These are phyloP conservation scores for Thelephora terrestris DNA, from an alignment of 1,284 basidiomycete genomes.

Conservation along the genomic window DNA sequence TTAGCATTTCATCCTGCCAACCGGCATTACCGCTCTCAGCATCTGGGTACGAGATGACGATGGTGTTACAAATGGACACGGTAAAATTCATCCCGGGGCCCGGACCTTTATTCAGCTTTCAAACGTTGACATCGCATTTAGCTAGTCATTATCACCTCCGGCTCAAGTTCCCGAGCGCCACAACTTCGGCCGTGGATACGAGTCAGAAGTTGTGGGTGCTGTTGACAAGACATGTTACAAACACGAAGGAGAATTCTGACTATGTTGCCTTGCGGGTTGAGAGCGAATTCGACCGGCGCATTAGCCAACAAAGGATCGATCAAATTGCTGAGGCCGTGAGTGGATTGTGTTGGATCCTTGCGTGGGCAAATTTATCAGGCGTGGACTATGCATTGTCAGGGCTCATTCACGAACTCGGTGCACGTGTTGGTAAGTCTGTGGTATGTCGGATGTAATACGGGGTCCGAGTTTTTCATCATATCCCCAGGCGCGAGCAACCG, in stretches of 20 bases:
- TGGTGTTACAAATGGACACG: background rate
- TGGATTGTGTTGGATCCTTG: slow-evolving; percentile 14
- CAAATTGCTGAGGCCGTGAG: background rate
- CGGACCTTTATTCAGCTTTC: background rate
- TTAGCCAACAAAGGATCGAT: slow-evolving; percentile 4
- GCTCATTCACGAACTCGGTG: slow-evolving; percentile 70
- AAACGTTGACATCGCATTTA: slow-evolving; percentile 4
- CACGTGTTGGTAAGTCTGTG: slow-evolving; percentile 53
- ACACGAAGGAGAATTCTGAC: slow-evolving; percentile 47
- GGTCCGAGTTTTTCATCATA: slow-evolving; percentile 2
- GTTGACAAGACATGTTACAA: slow-evolving; percentile 64
- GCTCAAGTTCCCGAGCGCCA: slow-evolving; percentile 9
- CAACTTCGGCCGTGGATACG: background rate
- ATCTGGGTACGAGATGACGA: slow-evolving; percentile 8
- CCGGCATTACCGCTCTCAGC: slow-evolving; percentile 18
- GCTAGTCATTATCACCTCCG: slow-evolving; percentile 20
- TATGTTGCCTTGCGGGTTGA: slow-evolving; percentile 69
- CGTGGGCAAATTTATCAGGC: slow-evolving; percentile 18
- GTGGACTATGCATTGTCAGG: slow-evolving; percentile 27
- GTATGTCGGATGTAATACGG: slow-evolving; percentile 4
- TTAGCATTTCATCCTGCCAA: slow-evolving; percentile 30
- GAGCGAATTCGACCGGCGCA: slow-evolving; percentile 20
- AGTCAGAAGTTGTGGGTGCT: slow-evolving; percentile 62
- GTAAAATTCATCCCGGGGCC: too few species aligned
- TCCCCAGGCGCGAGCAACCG: background rate